Conservation (phyloP, 495 filamentous ascomycete genomes). For the Sphaerosporella brunnea region DNA sequence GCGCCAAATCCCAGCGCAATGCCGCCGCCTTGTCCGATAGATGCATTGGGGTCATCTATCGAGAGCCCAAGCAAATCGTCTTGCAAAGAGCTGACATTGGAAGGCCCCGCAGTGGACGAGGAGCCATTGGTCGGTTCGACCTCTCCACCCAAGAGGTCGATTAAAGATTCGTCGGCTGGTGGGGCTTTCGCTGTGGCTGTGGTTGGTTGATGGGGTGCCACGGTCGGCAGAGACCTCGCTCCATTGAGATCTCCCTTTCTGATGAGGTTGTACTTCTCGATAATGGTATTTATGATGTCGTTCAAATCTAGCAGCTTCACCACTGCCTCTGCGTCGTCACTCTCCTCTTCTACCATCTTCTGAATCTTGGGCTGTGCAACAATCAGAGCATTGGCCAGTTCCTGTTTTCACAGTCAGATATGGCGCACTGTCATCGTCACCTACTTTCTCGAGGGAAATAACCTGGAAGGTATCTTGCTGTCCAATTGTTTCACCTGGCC, state of each 20-base stretch:
- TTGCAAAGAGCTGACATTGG: conserved; percentile 32
- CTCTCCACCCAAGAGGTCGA: conserved; percentile 74
- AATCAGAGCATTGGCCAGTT: conserved; percentile 76
- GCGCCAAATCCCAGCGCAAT: conserved; percentile 71
- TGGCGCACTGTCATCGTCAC: too few species aligned
- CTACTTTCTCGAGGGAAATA: conserved; percentile 18
- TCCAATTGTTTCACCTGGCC: conserved; percentile 61
- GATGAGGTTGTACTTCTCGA: conserved; percentile 81
- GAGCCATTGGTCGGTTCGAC: conserved; percentile 28
- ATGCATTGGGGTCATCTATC: conserved; percentile 36
- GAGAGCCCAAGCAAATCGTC: conserved; percentile 56
- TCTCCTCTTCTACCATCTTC: conserved; percentile 98
- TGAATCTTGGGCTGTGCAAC: conserved; percentile 97
- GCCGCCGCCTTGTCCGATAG: conserved; percentile 54
- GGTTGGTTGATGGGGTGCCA: conserved; percentile 14
- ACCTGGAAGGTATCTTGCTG: conserved; percentile 90
- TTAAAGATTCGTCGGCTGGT: conserved; percentile 75
- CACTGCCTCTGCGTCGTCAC: conserved; percentile 87
- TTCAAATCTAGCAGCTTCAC: conserved; percentile 92
- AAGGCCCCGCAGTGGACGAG: conserved; percentile 26
- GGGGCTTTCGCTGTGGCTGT: conserved; percentile 19
- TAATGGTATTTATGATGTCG: conserved; percentile 92
- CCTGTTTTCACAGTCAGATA: conserved; percentile 31
- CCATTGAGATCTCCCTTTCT: conserved; percentile 86
- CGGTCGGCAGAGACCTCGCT: conserved; percentile 33